phyloP scores from a whole-genome alignment of 2,329 filamentous ascomycete species.

The Ophiostoma sp. region DNA sequence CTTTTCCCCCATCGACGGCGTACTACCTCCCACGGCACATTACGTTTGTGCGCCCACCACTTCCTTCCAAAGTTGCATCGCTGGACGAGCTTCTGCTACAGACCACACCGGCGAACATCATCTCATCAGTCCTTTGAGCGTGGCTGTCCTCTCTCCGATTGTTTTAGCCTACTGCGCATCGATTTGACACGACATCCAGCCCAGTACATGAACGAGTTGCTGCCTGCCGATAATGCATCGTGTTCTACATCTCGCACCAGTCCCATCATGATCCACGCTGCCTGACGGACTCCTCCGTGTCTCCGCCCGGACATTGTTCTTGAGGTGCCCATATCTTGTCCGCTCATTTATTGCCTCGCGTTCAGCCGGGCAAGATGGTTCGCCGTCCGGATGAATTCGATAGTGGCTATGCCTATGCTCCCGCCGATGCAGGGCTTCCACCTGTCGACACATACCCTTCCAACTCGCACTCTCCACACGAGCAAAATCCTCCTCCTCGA shows the following conservation, averaged over 20 bases:
- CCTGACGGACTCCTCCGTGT: conserved; percentile 5
- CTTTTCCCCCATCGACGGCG: neutral
- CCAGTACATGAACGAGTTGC: neutral
- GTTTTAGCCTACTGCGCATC: neutral
- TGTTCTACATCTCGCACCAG: neutral
- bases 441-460: neutral
- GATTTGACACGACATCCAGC: neutral
- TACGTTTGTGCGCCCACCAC: neutral
- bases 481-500: conserved; percentile 32
- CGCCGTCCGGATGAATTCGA: conserved; percentile 36
- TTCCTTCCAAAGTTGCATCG: neutral
- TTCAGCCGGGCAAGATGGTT: conserved; percentile 16
- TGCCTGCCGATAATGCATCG: conserved; percentile 4
- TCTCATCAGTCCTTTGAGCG: too few relatives aligned
- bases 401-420: conserved; percentile 19
- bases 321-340: too few relatives aligned
- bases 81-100: conserved; percentile 2
- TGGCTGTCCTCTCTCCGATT: neutral
- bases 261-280: conserved; percentile 17
- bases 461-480: conserved; percentile 16
- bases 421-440: neutral
- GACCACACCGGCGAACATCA: neutral
- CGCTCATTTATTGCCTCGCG: neutral
- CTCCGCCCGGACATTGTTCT: neutral
- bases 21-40: neutral